A percentile compares a stretch with the other conserved stretches of the same genome.
phyloP scores from a whole-genome alignment of 2,329 filamentous ascomycete genomes.

The Thelonectria discophora region DNA sequence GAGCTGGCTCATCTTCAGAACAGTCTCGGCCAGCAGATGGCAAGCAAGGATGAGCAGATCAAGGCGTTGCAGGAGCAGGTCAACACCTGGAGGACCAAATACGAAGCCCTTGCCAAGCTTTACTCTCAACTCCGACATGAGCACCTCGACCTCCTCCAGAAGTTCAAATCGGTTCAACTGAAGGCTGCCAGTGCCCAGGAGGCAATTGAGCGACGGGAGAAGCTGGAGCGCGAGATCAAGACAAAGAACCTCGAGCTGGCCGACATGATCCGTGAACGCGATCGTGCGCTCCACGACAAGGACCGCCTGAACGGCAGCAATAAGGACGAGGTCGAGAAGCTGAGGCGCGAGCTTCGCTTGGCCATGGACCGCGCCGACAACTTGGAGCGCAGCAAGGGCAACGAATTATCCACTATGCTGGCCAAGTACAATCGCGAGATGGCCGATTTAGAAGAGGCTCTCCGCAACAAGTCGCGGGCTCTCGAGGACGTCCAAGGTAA shows the following conservation, averaged over 20 bases:
- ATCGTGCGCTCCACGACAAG: constrained; percentile 91
- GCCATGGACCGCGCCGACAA: constrained; percentile 93
- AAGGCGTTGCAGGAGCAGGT: constrained; percentile 93
- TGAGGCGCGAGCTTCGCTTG: constrained; percentile 92
- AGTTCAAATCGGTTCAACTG: constrained; percentile 94
- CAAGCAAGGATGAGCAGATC: constrained; percentile 95
- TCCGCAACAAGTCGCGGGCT: constrained; percentile 86
- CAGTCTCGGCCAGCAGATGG: constrained; percentile 85
- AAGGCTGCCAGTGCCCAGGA: constrained; percentile 98
- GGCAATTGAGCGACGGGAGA: constrained; percentile 93
- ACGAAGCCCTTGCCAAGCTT: constrained; percentile 93
- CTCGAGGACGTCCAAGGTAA: constrained; percentile 85
- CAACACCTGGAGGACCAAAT: constrained; percentile 97
- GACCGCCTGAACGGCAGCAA: constrained; percentile 86
- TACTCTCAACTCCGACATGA: constrained; percentile 97
- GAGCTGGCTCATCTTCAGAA: constrained; percentile 84
- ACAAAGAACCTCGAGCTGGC: constrained; percentile 99
- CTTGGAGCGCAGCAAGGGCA: constrained; percentile 90
- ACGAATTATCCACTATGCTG: constrained; percentile 92
- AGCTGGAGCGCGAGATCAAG: constrained; percentile 96
- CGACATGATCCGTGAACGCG: constrained; percentile 97
- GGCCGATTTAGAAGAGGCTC: constrained; percentile 92
- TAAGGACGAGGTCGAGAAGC: constrained; percentile 92
- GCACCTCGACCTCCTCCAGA: constrained; percentile 92
- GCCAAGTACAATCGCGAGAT: constrained; percentile 97